Percentiles rank a stretch among this genome's conserved stretches.
Evolutionary conservation across 306 rosid species (phyloP).

Genomic region (Psophocarpus tetragonolobus): DNA sequence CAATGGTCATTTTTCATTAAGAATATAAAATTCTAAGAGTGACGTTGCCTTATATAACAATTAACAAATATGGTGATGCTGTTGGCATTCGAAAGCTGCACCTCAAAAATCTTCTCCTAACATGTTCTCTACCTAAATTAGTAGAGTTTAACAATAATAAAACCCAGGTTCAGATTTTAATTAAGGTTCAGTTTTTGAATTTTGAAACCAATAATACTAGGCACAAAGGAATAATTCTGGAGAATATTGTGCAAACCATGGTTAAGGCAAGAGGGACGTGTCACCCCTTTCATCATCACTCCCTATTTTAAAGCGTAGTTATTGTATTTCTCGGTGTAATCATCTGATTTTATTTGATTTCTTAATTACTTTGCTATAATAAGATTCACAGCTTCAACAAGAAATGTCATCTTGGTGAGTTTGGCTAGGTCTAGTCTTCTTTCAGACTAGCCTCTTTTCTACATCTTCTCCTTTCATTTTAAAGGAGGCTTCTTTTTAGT

Average conservation of each 20-base stretch:
- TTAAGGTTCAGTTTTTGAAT: slow-evolving; percentile 23
- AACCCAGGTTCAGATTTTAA: slow-evolving; percentile 30
- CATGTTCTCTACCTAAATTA: not conserved
- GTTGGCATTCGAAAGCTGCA: slow-evolving; percentile 39
- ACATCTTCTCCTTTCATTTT: not conserved
- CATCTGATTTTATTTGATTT: slow-evolving; percentile 38
- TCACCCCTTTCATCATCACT: slow-evolving; percentile 32
- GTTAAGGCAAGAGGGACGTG: slow-evolving; percentile 8
- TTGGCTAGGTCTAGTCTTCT: slow-evolving; percentile 40
- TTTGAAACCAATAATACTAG: slow-evolving; percentile 17
- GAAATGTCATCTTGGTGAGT: slow-evolving; percentile 16
- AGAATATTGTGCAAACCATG: slow-evolving; percentile 24
- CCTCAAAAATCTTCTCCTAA: slow-evolving; percentile 33
- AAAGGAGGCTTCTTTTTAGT: not conserved
- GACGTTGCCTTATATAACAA: slow-evolving; percentile 43
- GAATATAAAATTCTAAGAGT: slow-evolving; percentile 36
- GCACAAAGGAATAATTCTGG: slow-evolving; percentile 8
- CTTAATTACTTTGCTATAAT: slow-evolving; percentile 20
- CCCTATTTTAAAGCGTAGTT: slow-evolving; percentile 26
- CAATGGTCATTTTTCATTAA: slow-evolving; percentile 45
- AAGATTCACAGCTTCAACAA: slow-evolving; percentile 29
- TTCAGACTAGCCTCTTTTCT: slow-evolving; percentile 4
- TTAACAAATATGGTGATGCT: slow-evolving; percentile 40
- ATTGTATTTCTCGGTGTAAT: slow-evolving; percentile 38
- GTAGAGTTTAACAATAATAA: slow-evolving; percentile 13